Percentiles rank a stretch among this genome's conserved stretches.
phyloP scores from a whole-genome alignment of 176 grass and related monocot species.

The Aegilops tauschii region DNA sequence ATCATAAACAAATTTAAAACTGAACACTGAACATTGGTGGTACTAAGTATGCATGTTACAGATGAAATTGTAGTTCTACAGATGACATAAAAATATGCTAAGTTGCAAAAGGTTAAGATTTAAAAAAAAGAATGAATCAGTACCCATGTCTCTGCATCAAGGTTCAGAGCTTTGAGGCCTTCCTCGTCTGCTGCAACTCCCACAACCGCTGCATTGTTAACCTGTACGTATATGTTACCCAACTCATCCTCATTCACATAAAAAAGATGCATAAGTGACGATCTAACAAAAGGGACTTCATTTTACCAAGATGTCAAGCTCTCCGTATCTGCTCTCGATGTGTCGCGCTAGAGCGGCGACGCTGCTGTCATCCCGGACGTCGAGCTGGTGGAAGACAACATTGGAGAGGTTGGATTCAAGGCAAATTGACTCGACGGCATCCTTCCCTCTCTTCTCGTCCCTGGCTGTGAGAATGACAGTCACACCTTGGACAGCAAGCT shows the following conservation, averaged over 20 bases:
- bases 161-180: constrained; percentile 54
- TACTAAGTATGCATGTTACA: background rate
- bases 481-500: constrained; percentile 43
- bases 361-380: constrained; percentile 44
- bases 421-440: constrained; percentile 34
- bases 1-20: background rate
- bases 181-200: constrained; percentile 48
- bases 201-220: constrained; percentile 65
- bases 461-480: constrained; percentile 70
- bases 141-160: constrained; percentile 59
- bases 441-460: constrained; percentile 47
- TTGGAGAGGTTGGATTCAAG: constrained; percentile 31
- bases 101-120: background rate
- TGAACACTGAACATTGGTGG: background rate
- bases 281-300: background rate
- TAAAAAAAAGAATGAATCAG: background rate
- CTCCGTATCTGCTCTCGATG: constrained; percentile 40
- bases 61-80: background rate
- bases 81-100: background rate
- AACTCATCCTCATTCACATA: background rate
- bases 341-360: constrained; percentile 31
- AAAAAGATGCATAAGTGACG: background rate
- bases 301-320: constrained; percentile 74
- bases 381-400: constrained; percentile 64
- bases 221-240: constrained; percentile 32